Evolutionary conservation across 495 filamentous ascomycete species (phyloP).

Genomic region (Trichoderma orchidacearum): DNA sequence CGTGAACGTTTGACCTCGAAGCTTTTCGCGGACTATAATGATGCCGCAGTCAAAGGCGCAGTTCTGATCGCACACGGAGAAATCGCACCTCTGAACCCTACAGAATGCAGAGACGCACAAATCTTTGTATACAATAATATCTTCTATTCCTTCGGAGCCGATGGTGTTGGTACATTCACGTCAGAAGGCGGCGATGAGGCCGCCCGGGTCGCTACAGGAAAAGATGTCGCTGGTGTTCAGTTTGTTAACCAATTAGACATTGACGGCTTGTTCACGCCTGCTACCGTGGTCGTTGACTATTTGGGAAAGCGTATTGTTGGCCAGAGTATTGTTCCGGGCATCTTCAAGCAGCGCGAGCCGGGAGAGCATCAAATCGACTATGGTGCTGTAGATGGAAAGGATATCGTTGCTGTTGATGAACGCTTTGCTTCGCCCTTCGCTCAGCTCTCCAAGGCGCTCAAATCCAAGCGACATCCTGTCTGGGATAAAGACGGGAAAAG

Average conservation of each 20-base stretch:
- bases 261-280: slow-evolving; percentile 82
- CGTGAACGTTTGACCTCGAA: slow-evolving; percentile 87
- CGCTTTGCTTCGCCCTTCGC: slow-evolving; percentile 75
- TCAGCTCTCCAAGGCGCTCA: slow-evolving; percentile 74
- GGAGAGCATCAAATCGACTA: slow-evolving; percentile 99
- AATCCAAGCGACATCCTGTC: slow-evolving; percentile 87
- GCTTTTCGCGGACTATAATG: slow-evolving; percentile 93
- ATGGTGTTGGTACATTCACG: slow-evolving; percentile 94
- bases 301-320: slow-evolving; percentile 93
- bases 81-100: slow-evolving; percentile 92
- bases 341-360: slow-evolving; percentile 96
- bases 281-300: slow-evolving; percentile 94
- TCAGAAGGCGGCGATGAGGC: slow-evolving; percentile 96
- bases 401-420: slow-evolving; percentile 80
- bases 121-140: slow-evolving; percentile 99
- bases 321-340: slow-evolving; percentile 96
- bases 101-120: slow-evolving; percentile 81
- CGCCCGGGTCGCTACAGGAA: slow-evolving; percentile 88
- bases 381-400: slow-evolving; percentile 94
- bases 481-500: slow-evolving; percentile 94
- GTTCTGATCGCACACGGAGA: slow-evolving; percentile 87
- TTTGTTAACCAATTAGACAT: slow-evolving; percentile 96
- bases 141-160: slow-evolving; percentile 96
- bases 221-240: slow-evolving; percentile 89
- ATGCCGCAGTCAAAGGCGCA: slow-evolving; percentile 88